Percentiles rank a stretch among this genome's conserved stretches.
Conservation (phyloP, 1,284 basidiomycete species). For the Papiliotrema nemorosa region DNA sequence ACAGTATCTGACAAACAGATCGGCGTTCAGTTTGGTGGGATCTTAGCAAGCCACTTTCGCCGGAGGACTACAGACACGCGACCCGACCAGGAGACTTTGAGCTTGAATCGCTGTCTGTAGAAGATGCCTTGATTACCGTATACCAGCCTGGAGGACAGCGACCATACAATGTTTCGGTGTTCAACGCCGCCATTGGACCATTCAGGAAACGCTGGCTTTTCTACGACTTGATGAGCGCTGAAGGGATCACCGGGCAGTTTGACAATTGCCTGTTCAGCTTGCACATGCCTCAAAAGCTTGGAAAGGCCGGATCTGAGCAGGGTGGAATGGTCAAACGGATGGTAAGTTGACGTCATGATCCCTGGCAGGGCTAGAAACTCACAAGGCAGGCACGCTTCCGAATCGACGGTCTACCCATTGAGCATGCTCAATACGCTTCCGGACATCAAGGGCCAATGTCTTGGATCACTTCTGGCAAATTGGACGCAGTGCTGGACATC, state of each 20-base stretch:
- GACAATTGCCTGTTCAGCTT: slow-evolving; percentile 97
- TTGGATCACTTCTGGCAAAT: slow-evolving; percentile 94
- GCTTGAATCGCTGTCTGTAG: slow-evolving; percentile 80
- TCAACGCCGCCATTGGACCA: slow-evolving; percentile 80
- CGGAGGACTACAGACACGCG: slow-evolving; percentile 72
- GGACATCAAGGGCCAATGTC: slow-evolving; percentile 79
- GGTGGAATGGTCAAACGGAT: slow-evolving; percentile 77
- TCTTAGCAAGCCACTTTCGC: slow-evolving; percentile 69
- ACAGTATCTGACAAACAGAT: slow-evolving; percentile 57
- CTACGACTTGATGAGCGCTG: slow-evolving; percentile 86
- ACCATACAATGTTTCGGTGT: slow-evolving; percentile 92
- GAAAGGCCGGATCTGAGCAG: slow-evolving; percentile 79
- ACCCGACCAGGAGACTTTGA: slow-evolving; percentile 83
- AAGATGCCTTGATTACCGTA: slow-evolving; percentile 91
- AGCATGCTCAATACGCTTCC: slow-evolving; percentile 85
- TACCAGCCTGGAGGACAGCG: slow-evolving; percentile 91
- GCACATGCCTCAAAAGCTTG: slow-evolving; percentile 94
- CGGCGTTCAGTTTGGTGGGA: slow-evolving; percentile 87
- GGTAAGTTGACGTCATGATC: slow-evolving; percentile 55
- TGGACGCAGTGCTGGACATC: slow-evolving; percentile 96
- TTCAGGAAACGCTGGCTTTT: slow-evolving; percentile 94
- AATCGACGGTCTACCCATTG: slow-evolving; percentile 94
- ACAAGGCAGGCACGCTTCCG: slow-evolving; percentile 78
- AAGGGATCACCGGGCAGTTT: slow-evolving; percentile 93
- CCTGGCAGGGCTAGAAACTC: not conserved